Conservation (phyloP, 345 rosid species). For the Ceriops zippeliana region DNA sequence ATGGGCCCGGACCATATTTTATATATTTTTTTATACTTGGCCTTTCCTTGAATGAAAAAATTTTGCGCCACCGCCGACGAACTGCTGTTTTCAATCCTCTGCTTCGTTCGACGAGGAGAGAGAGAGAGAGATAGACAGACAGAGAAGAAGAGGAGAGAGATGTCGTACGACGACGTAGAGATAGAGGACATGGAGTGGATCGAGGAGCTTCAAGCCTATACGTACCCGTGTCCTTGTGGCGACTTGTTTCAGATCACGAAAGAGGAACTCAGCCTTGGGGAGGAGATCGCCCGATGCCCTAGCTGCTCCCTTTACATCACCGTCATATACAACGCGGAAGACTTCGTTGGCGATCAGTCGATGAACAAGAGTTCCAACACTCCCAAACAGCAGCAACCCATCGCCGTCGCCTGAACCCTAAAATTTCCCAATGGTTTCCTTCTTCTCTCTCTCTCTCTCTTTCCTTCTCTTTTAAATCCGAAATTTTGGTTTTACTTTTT, state of each 20-base stretch:
- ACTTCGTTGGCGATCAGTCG: constrained; percentile 37
- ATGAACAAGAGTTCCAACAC: neutral
- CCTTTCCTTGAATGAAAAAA: too few relatives aligned
- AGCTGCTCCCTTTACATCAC: constrained; percentile 93
- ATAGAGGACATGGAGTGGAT: constrained; percentile 98
- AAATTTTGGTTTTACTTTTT: too few relatives aligned
- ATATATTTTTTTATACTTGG: too few relatives aligned
- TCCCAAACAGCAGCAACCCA: neutral
- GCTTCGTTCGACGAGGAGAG: too few relatives aligned
- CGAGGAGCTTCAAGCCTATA: constrained; percentile 68
- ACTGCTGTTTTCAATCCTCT: too few relatives aligned
- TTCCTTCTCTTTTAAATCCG: too few relatives aligned
- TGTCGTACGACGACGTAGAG: constrained; percentile 99
- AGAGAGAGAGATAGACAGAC: neutral
- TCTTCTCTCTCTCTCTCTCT: too few relatives aligned
- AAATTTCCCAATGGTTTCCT: too few relatives aligned
- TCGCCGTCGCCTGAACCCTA: constrained; percentile 2
- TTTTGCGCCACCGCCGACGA: too few relatives aligned
- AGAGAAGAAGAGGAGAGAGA: constrained; percentile 10
- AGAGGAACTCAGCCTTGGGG: constrained; percentile 78
- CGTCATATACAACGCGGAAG: constrained; percentile 79
- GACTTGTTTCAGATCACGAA: constrained; percentile 86
- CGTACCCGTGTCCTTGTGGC: constrained; percentile 95
- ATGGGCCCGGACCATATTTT: too few relatives aligned
- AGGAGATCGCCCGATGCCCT: constrained; percentile 85